Evolutionary conservation across 257 asterid species (phyloP).

Genomic region (Nyctanthes arbortristis): DNA sequence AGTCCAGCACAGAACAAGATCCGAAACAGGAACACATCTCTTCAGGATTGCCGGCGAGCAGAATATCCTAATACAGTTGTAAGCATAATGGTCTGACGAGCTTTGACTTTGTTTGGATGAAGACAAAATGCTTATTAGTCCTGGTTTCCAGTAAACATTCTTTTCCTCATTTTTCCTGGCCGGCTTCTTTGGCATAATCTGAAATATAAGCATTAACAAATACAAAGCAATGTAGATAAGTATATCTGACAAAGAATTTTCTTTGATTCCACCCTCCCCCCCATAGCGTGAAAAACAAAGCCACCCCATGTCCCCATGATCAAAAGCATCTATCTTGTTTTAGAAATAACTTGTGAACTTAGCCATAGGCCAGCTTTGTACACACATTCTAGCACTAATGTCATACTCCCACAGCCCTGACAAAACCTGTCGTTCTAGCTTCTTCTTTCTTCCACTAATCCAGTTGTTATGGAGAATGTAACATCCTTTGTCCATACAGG

Average conservation of each 20-base stretch:
- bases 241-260: constrained; percentile 13
- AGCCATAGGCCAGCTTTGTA: constrained; percentile 55
- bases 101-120: neutral
- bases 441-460: constrained; percentile 73
- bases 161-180: constrained; percentile 26
- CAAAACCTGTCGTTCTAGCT: constrained; percentile 71
- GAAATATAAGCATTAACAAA: constrained; percentile 29
- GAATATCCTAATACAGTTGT: constrained; percentile 19
- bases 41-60: constrained; percentile 39
- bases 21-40: constrained; percentile 46
- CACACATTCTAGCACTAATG: constrained; percentile 70
- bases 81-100: constrained; percentile 19
- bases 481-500: constrained; percentile 60
- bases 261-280: constrained; percentile 43
- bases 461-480: constrained; percentile 78
- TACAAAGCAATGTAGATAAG: constrained; percentile 36
- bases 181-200: constrained; percentile 33
- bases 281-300: constrained; percentile 43
- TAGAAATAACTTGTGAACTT: constrained; percentile 49
- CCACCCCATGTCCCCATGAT: constrained; percentile 13
- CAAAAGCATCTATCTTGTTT: constrained; percentile 22
- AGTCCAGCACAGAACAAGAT: constrained; percentile 17
- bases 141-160: too few relatives aligned
- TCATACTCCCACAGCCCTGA: constrained; percentile 92
- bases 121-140: constrained; percentile 5